Evolutionary conservation across 2,329 filamentous ascomycete species (phyloP).

Genomic region (Trichophaea hybrida): DNA sequence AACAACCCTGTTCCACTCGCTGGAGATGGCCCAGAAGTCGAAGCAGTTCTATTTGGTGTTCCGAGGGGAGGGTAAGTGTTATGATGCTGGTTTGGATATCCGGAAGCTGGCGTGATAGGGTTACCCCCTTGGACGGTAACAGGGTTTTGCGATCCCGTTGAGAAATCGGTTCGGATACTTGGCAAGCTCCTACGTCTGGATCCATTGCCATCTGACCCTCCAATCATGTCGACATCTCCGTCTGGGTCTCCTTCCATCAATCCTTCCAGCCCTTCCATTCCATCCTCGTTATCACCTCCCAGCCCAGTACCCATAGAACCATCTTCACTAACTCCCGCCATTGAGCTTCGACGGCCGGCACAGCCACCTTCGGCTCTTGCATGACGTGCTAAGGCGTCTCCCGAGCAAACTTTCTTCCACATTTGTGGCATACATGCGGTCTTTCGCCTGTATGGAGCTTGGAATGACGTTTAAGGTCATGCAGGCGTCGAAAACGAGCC

Average conservation of each 20-base stretch:
- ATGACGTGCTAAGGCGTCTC: slow-evolving; percentile 85
- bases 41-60: slow-evolving; percentile 6
- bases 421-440: slow-evolving; percentile 87
- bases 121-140: slow-evolving; percentile 10
- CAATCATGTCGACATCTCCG: slow-evolving; percentile 44
- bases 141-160: slow-evolving; percentile 3
- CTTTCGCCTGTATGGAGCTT: slow-evolving; percentile 95
- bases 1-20: slow-evolving; percentile 5
- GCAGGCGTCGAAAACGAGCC: slow-evolving; percentile 78
- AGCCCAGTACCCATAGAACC: slow-evolving; percentile 36
- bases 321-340: slow-evolving; percentile 57
- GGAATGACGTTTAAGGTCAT: slow-evolving; percentile 89
- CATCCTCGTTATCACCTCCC: slow-evolving; percentile 38
- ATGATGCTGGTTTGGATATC: slow-evolving; percentile 8
- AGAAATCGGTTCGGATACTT: slow-evolving; percentile 19
- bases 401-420: slow-evolving; percentile 83
- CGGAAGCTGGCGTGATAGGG: slow-evolving; percentile 16
- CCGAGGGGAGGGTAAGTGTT: slow-evolving; percentile 17
- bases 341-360: slow-evolving; percentile 75
- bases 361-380: slow-evolving; percentile 93
- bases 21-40: slow-evolving; percentile 15
- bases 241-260: slow-evolving; percentile 33
- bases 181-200: slow-evolving; percentile 31
- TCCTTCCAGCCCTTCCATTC: slow-evolving; percentile 23
- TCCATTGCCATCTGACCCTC: slow-evolving; percentile 28